Conservation (phyloP, 148 eudicot species). For the Vaccinium vitisidaea region DNA sequence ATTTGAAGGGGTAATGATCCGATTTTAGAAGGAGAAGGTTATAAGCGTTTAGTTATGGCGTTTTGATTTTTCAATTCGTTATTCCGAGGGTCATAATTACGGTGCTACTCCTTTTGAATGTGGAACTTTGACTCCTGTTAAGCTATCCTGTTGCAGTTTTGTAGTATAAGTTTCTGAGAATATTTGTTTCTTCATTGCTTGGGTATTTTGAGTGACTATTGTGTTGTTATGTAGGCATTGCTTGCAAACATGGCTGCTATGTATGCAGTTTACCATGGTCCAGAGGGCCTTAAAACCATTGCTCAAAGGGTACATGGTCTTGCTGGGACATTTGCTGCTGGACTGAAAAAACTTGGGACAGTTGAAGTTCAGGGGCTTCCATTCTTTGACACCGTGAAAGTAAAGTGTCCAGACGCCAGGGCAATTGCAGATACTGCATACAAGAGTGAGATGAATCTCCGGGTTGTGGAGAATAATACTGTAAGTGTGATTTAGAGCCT, state of each 20-base stretch:
- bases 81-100: neutral
- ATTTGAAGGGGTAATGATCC: neutral
- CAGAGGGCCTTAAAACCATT: constrained; percentile 91
- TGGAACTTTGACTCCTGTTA: neutral
- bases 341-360: constrained; percentile 83
- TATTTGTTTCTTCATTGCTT: neutral
- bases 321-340: constrained; percentile 86
- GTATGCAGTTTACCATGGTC: constrained; percentile 98
- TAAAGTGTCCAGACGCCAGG: constrained; percentile 64
- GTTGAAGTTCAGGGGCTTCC: constrained; percentile 77
- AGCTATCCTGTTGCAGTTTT: neutral
- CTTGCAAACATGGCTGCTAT: constrained; percentile 99
- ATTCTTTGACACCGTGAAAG: constrained; percentile 93
- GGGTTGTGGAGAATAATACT: constrained; percentile 72
- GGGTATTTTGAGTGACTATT: neutral
- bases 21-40: neutral
- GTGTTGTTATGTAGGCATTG: constrained; percentile 60
- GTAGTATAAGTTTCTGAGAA: neutral
- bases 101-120: neutral
- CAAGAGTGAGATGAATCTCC: constrained; percentile 79
- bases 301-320: constrained; percentile 94
- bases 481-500: constrained; percentile 40
- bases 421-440: constrained; percentile 75
- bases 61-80: neutral
- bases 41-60: neutral